Evolutionary conservation across 768 basidiomycete genomes (phyloP), one percentile per base, ranked within the genome.

Genomic region (Suillus spraguei): DNA sequence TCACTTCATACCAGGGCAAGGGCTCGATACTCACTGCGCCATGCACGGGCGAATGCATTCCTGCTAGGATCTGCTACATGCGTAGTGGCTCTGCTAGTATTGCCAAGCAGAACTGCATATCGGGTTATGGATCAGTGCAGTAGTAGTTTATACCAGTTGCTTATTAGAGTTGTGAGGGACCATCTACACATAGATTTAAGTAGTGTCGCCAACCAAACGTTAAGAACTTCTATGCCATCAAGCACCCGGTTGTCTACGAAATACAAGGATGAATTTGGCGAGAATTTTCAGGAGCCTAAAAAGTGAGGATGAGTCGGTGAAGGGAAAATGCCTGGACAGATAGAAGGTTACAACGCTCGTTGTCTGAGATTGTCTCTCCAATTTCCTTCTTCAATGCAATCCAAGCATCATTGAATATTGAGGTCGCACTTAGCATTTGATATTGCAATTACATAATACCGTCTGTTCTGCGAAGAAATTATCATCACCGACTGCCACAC

Each of bases 21-120:
- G 79, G 80, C 62, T 89, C 89, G 6, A 73, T 86, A 36, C 79
- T 76, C 36, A 81, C 83, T 24, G 69, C 75, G 17, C 63, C 85
- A 14, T 93, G 91, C 72, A 85, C 82, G 0, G 86, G 82, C 20
- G 79, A 82, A 17, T 93, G 91, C 67, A 70, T 79, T n/a, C 64
- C 72, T 1, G 91, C 91, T 28, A 91, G 84, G 74, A 86, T 92
- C 49, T 92, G 89, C 70, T 91, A 91, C 67, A 88, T 91, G 20
- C 83, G 91, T 33, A 91, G 89, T 69, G 91, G 88, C 28, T 91
- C 90, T 46, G 83, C 83, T 2, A 78, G 81, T 32, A 80, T 92
- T 61, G 87, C 83, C 22, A 71, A 69, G 64, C 75, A 85, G 70
- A 90, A 88, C 68, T 92, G 91, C 68, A 69, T 67, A 8, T 69